Percentiles rank a stretch among this genome's conserved stretches.
These are phyloP conservation scores for Trichoderma endophyticum DNA, from an alignment of 2,329 filamentous ascomycete genomes.

Conservation along the genomic window DNA sequence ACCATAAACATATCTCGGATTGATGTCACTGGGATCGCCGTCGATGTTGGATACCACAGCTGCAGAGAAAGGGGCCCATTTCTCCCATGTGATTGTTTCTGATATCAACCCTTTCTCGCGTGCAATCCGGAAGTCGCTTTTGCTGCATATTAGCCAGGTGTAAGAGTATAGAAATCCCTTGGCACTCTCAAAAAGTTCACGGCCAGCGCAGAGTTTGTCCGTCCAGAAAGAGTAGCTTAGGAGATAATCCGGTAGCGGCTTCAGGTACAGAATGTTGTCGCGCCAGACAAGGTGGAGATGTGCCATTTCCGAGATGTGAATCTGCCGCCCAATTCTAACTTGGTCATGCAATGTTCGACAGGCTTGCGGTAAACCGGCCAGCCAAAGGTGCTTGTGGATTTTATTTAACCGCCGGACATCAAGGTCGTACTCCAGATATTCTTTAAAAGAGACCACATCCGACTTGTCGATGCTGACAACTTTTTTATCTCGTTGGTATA, in stretches of 20 bases:
- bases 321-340: not conserved
- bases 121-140: slow-evolving; percentile 5
- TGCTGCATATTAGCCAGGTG: slow-evolving; percentile 2
- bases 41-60: not conserved
- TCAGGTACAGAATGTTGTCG: slow-evolving; percentile 2
- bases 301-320: not conserved
- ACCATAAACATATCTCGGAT: not conserved
- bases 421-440: not conserved
- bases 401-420: not conserved
- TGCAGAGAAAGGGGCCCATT: slow-evolving; percentile 7
- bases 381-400: slow-evolving; percentile 11
- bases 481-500: not conserved
- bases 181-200: not conserved
- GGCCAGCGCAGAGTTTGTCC: not conserved
- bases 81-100: not conserved
- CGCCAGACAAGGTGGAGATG: slow-evolving; percentile 9
- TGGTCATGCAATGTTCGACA: slow-evolving; percentile 2
- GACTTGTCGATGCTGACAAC: not conserved
- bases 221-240: not conserved
- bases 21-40: not conserved
- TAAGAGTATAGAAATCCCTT: slow-evolving; percentile 9
- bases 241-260: slow-evolving; percentile 4
- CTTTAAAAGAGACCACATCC: not conserved
- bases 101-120: not conserved
- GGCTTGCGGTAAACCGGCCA: not conserved